Conservation (phyloP, 495 filamentous ascomycete genomes). For the Neurospora africana region DNA sequence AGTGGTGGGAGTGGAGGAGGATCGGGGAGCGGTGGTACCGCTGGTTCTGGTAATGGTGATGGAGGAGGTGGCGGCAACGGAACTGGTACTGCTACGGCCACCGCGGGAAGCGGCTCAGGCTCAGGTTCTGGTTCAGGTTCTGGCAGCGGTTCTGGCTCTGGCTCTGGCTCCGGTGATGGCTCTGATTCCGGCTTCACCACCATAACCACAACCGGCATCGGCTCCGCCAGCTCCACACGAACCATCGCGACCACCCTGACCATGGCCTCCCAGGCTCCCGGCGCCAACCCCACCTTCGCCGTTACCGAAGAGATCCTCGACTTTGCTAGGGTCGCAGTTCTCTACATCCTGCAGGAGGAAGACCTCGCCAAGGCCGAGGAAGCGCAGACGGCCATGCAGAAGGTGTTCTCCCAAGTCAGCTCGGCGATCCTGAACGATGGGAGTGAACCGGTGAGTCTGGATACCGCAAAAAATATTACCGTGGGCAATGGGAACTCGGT, state of each 20-base stretch:
- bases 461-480: slow-evolving; percentile 31
- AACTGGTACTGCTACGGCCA: neutral
- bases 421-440: slow-evolving; percentile 13
- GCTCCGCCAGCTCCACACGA: slow-evolving; percentile 12
- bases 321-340: slow-evolving; percentile 54
- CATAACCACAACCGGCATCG: slow-evolving; percentile 18
- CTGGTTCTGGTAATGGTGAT: neutral
- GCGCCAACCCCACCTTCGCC: slow-evolving; percentile 22
- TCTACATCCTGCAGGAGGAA: slow-evolving; percentile 52
- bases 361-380: slow-evolving; percentile 39
- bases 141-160: neutral
- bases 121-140: neutral
- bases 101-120: neutral
- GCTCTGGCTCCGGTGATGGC: neutral
- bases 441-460: slow-evolving; percentile 13
- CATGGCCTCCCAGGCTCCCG: slow-evolving; percentile 15
- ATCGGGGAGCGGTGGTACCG: neutral
- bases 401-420: slow-evolving; percentile 29
- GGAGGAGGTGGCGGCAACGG: neutral
- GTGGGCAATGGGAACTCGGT: slow-evolving; percentile 33
- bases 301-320: slow-evolving; percentile 45
- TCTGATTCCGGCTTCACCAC: slow-evolving; percentile 15
- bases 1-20: neutral
- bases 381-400: slow-evolving; percentile 48
- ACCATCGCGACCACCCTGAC: slow-evolving; percentile 18